These are phyloP conservation scores for Fusarium sororula DNA, from an alignment of 2,329 filamentous ascomycete genomes.

Conservation along the genomic window DNA sequence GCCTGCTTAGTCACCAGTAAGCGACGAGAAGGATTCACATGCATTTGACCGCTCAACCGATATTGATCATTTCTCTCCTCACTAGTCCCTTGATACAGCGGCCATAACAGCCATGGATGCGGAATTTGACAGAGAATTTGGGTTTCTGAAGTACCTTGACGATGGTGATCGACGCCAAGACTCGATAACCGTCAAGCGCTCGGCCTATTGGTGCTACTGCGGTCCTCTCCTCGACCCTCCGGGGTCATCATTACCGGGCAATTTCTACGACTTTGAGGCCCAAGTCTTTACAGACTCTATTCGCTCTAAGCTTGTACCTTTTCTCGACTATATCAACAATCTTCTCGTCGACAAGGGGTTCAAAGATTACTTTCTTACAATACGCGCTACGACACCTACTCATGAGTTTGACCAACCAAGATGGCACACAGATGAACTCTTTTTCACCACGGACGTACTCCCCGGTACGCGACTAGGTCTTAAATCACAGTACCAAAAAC, in stretches of 20 bases:
- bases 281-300: conserved; percentile 49
- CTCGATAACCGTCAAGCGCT: conserved; percentile 35
- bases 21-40: background rate
- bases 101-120: background rate
- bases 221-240: conserved; percentile 49
- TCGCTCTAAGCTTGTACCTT: conserved; percentile 48
- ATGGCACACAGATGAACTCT: conserved; percentile 61
- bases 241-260: conserved; percentile 41
- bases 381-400: conserved; percentile 56
- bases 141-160: conserved; percentile 8
- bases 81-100: too few species aligned
- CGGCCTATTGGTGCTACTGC: conserved; percentile 56
- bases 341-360: conserved; percentile 49
- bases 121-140: background rate
- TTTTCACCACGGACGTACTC: conserved; percentile 46
- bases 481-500: background rate
- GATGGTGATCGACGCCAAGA: background rate
- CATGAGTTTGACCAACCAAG: conserved; percentile 55
- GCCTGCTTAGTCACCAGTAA: conserved; percentile 5
- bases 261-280: conserved; percentile 51
- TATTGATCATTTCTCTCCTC: background rate
- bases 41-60: background rate
- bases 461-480: conserved; percentile 17
- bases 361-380: conserved; percentile 57
- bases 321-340: conserved; percentile 51